Evolutionary conservation across 2,329 filamentous ascomycete genomes (phyloP), one percentile per base, ranked within the genome.

Genomic region (Fusarium mundagurra): DNA sequence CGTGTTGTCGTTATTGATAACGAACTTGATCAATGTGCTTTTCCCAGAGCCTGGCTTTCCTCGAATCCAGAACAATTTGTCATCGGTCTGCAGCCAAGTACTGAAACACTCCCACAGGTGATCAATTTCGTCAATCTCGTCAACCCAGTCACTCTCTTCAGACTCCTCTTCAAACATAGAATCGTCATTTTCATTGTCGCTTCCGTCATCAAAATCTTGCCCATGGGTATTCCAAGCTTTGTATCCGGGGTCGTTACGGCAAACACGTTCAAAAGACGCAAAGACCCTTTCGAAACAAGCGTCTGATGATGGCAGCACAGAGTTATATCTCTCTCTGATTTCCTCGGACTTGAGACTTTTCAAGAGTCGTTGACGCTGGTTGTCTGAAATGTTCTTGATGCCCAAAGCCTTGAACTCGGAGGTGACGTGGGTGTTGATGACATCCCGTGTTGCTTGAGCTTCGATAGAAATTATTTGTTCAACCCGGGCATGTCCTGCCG

Each of bases 41-140:
- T 67, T 68, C 0, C 65, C 65, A 0, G 65, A 61, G 11, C 63
- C 65, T 17, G 65, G 53, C 16, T 68, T 68, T 0, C 65, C 63
- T 7, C 13, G 53, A 0, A 68, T 31, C 65, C 65, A 68, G 8
- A 68, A 67, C 0, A 68, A 0, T 0, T 11, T 11, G 2, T 61
- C 22, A 0, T 20, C 38, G 0, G 53, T 33, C 5, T 14, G 39
- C 0, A 68, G 34, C 65, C 65, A 68, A 0, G 8, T 13, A 0
- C 18, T 17, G 0, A 65, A 67, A 0, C 6, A 0, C 0, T 38
- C 4, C 64, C 64, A 67, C 4, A 20, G 1, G 0, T 0, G 4
- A 17, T 67, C 64, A 13, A 65, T 43, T 0, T 64, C 29, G 5
- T 48, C 34, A 1, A 64, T 38, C 17, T 38, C 36, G 36, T 18